These are phyloP conservation scores for Cardamine occulta DNA, from an alignment of 345 rosid species.

Conservation along the genomic window DNA sequence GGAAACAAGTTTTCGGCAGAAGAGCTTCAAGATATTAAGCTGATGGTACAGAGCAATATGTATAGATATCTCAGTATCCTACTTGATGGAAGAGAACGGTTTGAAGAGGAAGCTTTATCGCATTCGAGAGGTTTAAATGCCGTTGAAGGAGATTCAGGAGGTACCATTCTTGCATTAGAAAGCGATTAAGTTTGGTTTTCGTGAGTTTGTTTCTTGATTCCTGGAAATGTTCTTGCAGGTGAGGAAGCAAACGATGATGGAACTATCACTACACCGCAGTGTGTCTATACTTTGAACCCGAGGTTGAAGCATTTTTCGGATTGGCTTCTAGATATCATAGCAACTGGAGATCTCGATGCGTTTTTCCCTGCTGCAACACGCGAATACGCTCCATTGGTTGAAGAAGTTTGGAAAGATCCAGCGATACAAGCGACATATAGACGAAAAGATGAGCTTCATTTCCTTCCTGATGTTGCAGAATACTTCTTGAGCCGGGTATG, in stretches of 20 bases:
- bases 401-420: constrained; percentile 97
- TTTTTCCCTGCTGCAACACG: constrained; percentile 99
- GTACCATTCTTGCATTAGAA: constrained; percentile 41
- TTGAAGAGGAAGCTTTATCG: constrained; percentile 86
- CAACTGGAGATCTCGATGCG: constrained; percentile 96
- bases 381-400: constrained; percentile 96
- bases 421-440: constrained; percentile 89
- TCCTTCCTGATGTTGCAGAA: constrained; percentile 93
- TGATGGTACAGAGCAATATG: constrained; percentile 98
- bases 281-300: constrained; percentile 79
- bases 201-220: neutral
- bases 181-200: neutral
- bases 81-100: constrained; percentile 95
- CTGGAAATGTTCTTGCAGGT: constrained; percentile 49
- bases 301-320: constrained; percentile 97
- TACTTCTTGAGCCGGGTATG: constrained; percentile 92
- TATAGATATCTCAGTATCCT: constrained; percentile 90
- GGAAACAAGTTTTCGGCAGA: constrained; percentile 80
- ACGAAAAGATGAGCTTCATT: constrained; percentile 93
- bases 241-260: constrained; percentile 52
- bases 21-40: constrained; percentile 85
- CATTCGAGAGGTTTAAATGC: constrained; percentile 48
- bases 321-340: constrained; percentile 97
- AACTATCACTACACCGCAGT: constrained; percentile 42
- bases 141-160: constrained; percentile 56